Conservation (phyloP, 495 filamentous ascomycete species). For the Lentithecium fluviatile region DNA sequence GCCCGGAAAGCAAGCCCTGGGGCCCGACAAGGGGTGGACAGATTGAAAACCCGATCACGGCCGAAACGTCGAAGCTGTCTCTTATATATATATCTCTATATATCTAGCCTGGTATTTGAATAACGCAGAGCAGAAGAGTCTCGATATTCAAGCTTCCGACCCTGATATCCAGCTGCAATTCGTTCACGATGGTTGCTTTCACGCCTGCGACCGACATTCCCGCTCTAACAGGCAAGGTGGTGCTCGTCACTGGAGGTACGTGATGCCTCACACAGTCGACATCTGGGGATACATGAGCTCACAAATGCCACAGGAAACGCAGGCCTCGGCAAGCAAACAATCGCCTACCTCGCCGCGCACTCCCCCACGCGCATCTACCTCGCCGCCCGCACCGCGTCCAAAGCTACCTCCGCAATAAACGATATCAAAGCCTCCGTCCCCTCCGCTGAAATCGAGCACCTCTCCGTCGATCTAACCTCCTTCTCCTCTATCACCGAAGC, state of each 20-base stretch:
- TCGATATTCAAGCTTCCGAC: no score
- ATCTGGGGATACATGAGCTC: background rate
- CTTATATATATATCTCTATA: no score
- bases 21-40: no score
- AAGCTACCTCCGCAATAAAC: conserved; percentile 50
- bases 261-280: background rate
- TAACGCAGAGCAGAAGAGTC: no score
- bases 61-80: no score
- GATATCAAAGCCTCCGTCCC: conserved; percentile 45
- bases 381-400: conserved; percentile 54
- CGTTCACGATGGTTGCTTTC: conserved; percentile 21
- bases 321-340: conserved; percentile 55
- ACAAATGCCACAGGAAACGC: conserved; percentile 55
- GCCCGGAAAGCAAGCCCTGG: no score
- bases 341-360: conserved; percentile 55
- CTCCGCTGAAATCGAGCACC: conserved; percentile 41
- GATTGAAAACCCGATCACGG: no score
- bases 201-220: conserved; percentile 41
- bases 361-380: conserved; percentile 53
- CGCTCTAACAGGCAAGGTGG: conserved; percentile 42
- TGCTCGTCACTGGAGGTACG: conserved; percentile 45
- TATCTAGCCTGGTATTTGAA: no score
- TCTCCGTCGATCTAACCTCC: conserved; percentile 52
- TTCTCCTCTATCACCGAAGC: conserved; percentile 49
- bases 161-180: no score